phyloP scores from a whole-genome alignment of 164 flowering plant species.

The Chimonanthus salicifolius region DNA sequence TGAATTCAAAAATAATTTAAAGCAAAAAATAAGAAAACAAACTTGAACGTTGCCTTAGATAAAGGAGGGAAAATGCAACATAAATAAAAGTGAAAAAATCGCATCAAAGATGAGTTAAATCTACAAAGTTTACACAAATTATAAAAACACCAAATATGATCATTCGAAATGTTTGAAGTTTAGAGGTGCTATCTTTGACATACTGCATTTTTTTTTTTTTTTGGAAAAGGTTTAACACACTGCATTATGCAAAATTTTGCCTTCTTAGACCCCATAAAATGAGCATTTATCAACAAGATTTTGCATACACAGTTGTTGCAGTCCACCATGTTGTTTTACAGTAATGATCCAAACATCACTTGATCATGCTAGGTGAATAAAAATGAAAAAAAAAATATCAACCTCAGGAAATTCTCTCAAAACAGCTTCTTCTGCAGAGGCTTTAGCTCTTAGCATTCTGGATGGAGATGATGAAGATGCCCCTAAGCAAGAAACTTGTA shows the following conservation, averaged over 20 bases:
- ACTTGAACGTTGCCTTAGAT: too few species aligned
- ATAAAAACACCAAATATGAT: neutral
- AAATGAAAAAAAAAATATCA: neutral
- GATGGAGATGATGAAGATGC: constrained; percentile 86
- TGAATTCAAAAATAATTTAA: too few species aligned
- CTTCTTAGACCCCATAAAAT: neutral
- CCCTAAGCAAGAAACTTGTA: constrained; percentile 91
- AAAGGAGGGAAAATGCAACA: too few species aligned
- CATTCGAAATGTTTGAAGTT: too few species aligned
- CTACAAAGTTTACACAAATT: too few species aligned
- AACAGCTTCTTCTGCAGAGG: constrained; percentile 85
- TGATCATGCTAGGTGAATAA: constrained; percentile 1
- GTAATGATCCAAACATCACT: neutral
- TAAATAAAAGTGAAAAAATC: too few species aligned
- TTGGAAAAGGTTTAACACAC: too few species aligned
- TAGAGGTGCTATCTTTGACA: too few species aligned
- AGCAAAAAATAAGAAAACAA: too few species aligned
- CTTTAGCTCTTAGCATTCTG: constrained; percentile 73
- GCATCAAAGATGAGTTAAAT: too few species aligned
- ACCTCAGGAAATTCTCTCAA: constrained; percentile 84
- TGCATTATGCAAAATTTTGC: neutral
- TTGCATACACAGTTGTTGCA: neutral
- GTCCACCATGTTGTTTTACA: neutral
- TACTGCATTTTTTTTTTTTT: too few species aligned
- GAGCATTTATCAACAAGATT: neutral